These are phyloP conservation scores for Mortierella sp. DNA, from an alignment of 371 early-diverging fungal species.

Conservation along the genomic window DNA sequence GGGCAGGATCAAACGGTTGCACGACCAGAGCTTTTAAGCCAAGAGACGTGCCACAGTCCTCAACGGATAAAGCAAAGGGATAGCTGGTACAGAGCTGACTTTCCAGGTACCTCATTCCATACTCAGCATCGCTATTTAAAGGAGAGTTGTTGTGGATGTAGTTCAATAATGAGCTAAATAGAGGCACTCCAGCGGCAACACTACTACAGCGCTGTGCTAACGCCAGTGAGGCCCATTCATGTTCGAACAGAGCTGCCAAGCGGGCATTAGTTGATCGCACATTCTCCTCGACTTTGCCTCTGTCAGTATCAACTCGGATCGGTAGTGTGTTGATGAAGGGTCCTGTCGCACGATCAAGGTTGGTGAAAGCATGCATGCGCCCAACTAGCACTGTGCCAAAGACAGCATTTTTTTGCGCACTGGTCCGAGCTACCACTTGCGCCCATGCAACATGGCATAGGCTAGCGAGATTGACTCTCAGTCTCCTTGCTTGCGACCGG, in stretches of 20 bases:
- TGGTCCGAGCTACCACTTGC: background rate
- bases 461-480: conserved; percentile 5
- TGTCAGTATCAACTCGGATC: conserved; percentile 7
- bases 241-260: conserved; percentile 8
- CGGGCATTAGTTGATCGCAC: background rate
- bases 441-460: conserved; percentile 15
- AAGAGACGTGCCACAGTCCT: conserved; percentile 3
- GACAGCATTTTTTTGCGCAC: conserved; percentile 6
- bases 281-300: background rate
- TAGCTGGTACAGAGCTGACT: conserved; percentile 1
- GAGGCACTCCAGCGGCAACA: conserved; percentile 12
- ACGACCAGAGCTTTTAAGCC: conserved; percentile 2
- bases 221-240: conserved; percentile 15
- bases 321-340: conserved; percentile 14
- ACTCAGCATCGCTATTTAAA: background rate
- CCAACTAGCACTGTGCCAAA: conserved; percentile 10
- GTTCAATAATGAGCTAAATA: conserved; percentile 12
- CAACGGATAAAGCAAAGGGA: background rate
- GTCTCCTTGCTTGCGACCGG: background rate
- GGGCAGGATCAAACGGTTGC: background rate
- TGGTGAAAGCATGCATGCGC: background rate
- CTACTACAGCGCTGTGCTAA: conserved; percentile 30
- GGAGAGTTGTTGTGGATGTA: conserved; percentile 21
- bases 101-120: background rate
- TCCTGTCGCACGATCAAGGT: background rate